Evolutionary conservation across 805 yeast genomes (phyloP).

Genomic region (Millerozyma acaciae): DNA sequence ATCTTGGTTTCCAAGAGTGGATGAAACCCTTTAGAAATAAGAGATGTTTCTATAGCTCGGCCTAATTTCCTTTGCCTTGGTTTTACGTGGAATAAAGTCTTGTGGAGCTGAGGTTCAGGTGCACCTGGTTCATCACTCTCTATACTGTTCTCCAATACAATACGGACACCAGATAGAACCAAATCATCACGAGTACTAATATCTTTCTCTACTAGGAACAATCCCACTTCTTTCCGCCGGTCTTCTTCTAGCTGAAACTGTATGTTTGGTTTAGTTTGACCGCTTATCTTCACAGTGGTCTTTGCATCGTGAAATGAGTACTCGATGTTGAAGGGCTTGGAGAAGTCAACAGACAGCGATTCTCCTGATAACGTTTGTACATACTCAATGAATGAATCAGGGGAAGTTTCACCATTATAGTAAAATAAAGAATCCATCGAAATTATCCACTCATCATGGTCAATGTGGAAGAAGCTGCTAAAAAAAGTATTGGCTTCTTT

Average conservation of each 20-base stretch:
- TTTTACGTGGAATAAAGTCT: constrained; percentile 40
- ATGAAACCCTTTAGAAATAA: constrained; percentile 31
- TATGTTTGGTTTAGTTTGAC: neutral
- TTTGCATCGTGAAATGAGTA: constrained; percentile 6
- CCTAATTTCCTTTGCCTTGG: constrained; percentile 29
- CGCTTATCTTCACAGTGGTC: neutral
- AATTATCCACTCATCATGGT: constrained; percentile 21
- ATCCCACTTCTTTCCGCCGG: constrained; percentile 29
- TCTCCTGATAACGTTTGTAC: neutral
- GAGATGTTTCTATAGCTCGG: constrained; percentile 3
- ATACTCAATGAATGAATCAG: constrained; percentile 1
- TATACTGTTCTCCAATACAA: constrained; percentile 15
- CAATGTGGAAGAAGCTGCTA: constrained; percentile 15
- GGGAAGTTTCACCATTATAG: constrained; percentile 12
- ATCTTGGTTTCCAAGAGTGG: constrained; percentile 25
- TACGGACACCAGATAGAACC: constrained; percentile 33
- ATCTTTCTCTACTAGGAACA: constrained; percentile 28
- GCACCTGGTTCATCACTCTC: constrained; percentile 7
- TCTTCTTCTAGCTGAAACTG: neutral
- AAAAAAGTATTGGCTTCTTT: constrained; percentile 15
- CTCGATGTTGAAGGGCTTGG: constrained; percentile 8
- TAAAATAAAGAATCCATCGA: constrained; percentile 27
- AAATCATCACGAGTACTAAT: constrained; percentile 30
- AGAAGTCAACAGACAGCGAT: constrained; percentile 1
- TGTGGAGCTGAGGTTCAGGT: constrained; percentile 19